Evolutionary conservation across 2,329 filamentous ascomycete genomes (phyloP).

Genomic region (Colletotrichum cuscutae): DNA sequence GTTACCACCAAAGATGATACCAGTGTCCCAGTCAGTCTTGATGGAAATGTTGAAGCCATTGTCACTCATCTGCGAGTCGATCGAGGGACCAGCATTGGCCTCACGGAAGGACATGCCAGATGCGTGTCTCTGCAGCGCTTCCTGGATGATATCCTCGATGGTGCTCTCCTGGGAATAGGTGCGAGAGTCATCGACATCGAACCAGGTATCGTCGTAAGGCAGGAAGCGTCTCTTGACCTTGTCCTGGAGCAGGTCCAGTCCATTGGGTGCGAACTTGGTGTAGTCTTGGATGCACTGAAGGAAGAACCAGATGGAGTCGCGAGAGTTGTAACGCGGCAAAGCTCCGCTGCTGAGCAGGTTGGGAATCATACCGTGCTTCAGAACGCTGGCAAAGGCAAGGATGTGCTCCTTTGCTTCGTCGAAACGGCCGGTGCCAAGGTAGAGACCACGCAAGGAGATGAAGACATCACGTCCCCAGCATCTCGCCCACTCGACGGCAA

Average conservation of each 20-base stretch:
- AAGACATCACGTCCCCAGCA: constrained; percentile 99
- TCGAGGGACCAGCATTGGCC: constrained; percentile 87
- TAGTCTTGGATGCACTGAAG: constrained; percentile 97
- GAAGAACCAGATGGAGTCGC: constrained; percentile 98
- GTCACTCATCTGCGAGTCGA: constrained; percentile 93
- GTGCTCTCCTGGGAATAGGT: constrained; percentile 89
- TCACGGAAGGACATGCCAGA: constrained; percentile 91
- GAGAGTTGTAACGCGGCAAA: constrained; percentile 90
- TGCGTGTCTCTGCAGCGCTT: constrained; percentile 92
- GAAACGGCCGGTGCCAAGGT: constrained; percentile 88
- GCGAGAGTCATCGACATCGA: constrained; percentile 80
- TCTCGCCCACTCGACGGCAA: constrained; percentile 91
- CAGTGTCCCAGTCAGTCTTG: constrained; percentile 89
- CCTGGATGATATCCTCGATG: constrained; percentile 90
- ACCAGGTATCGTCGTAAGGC: constrained; percentile 97
- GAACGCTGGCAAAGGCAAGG: constrained; percentile 89
- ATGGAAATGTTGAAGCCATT: constrained; percentile 94
- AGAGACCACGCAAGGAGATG: constrained; percentile 93
- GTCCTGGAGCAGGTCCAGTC: constrained; percentile 77
- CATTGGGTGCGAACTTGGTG: constrained; percentile 81
- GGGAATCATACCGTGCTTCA: constrained; percentile 99
- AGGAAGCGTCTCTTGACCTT: constrained; percentile 87
- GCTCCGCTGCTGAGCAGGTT: constrained; percentile 90
- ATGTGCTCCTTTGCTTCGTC: constrained; percentile 94
- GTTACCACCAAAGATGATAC: constrained; percentile 93